Base-by-base conservation (phyloP, 139 green algal genomes). In the Chlorella sp. region DNA sequence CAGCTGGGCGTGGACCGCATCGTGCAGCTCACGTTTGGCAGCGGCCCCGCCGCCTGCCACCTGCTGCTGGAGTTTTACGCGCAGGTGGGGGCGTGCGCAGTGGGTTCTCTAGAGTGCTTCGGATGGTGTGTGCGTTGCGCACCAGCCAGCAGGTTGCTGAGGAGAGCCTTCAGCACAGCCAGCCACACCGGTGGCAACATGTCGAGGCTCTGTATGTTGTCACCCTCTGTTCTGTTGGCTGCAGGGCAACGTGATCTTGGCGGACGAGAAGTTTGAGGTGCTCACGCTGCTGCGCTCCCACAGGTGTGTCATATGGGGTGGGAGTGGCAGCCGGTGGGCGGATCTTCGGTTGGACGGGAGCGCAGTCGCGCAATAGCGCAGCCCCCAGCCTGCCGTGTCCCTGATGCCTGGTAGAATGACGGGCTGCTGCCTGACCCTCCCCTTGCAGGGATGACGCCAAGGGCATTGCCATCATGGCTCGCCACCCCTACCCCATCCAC, bases 1-100 rank as follows among this genome's bases (percentile, higher is more conserved):
- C 72, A 99, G 93, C 92, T 99, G 73, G 97, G 97, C 19, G 92
- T 98, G 40, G 97, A 99, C 89, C 92, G 98, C 72, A 92, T 99
- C 43, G 92, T 99, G 65, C 94, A 98, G 83, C 96, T 99, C 74
- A 93, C 93, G 28, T 98, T 99, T 89, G 95, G 96, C 34, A 88
- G 62, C 19, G 97, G 96, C 0, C 94, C 98, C 1, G 87, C 81
- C 3, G 90, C 89, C 56, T 88, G 95, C 86, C 96, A 99, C 91
- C 86, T 99, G 16, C 92, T 99, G 40, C 90, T 99, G 68, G 97
- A 99, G 91, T 93, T 99, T 73, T 99, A 98, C 86, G 93, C 95
- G 5, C 91, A 95, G 91, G 94, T 93, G 28, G 34, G 46, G 36
- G 20, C 3, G 34, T n/a, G 32, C 20, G 58, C 26, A 40, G 40